phyloP scores from a whole-genome alignment of 1,284 basidiomycete genomes.

The Moesziomyces globuligerus region DNA sequence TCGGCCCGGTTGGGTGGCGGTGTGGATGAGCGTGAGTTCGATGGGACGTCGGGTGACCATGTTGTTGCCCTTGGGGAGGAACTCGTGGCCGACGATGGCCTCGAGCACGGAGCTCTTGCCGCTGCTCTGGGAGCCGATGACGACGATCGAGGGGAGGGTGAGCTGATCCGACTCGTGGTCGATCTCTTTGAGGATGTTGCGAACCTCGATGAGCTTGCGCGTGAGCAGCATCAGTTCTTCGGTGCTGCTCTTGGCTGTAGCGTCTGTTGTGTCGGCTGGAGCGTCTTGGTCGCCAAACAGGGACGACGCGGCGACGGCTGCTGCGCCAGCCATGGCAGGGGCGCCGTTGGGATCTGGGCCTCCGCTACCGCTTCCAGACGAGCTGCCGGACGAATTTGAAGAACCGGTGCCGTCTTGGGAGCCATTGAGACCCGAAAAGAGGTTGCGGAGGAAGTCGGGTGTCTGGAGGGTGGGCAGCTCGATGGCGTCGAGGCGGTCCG shows the following conservation, averaged over 20 bases:
- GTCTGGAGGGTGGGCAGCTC: constrained; percentile 45
- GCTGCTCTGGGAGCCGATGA: constrained; percentile 96
- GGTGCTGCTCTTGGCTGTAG: constrained; percentile 22
- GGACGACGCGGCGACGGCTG: constrained; percentile 46
- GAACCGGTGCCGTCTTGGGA: constrained; percentile 5
- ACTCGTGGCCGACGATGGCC: constrained; percentile 97
- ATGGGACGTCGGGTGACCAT: constrained; percentile 99
- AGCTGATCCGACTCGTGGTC: constrained; percentile 85
- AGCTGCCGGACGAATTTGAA: constrained; percentile 5
- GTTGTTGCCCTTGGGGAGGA: constrained; percentile 97
- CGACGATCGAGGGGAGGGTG: constrained; percentile 95
- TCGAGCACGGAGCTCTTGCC: constrained; percentile 98
- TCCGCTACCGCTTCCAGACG: constrained; percentile 13
- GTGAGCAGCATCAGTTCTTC: constrained; percentile 85
- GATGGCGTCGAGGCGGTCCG: constrained; percentile 40
- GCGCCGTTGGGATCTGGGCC: constrained; percentile 23
- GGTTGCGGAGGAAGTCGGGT: constrained; percentile 39
- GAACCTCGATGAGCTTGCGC: constrained; percentile 93
- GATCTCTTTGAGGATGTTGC: constrained; percentile 89
- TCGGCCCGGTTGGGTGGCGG: constrained; percentile 63
- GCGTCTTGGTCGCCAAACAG: constrained; percentile 38
- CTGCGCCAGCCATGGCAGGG: constrained; percentile 39
- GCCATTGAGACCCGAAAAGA: constrained; percentile 21
- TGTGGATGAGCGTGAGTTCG: constrained; percentile 95
- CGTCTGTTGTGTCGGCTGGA: constrained; percentile 6